A percentile compares a stretch with the other conserved stretches of the same genome.
Conservation (phyloP, 345 rosid species). For the Sonneratia alba region DNA sequence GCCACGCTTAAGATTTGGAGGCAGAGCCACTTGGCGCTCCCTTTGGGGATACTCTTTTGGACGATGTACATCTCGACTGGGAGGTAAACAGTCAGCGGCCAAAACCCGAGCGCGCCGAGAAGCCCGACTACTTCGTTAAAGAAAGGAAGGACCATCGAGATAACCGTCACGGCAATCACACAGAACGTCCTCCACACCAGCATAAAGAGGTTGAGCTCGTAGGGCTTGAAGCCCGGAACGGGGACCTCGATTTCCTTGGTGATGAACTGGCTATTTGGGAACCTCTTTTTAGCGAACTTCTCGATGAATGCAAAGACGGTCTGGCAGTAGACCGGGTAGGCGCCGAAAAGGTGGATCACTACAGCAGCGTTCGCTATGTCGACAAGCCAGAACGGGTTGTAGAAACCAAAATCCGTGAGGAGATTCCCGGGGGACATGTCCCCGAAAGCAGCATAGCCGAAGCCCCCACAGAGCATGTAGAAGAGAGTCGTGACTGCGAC, state of each 20-base stretch:
- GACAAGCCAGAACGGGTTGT: slow-evolving; percentile 77
- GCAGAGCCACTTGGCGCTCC: slow-evolving; percentile 70
- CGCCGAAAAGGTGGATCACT: slow-evolving; percentile 75
- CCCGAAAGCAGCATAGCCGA: slow-evolving; percentile 92
- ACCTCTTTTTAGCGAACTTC: slow-evolving; percentile 32
- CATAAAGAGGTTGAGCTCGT: slow-evolving; percentile 55
- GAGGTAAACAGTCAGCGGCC: slow-evolving; percentile 85
- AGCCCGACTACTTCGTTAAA: slow-evolving; percentile 73
- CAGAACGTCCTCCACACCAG: slow-evolving; percentile 72
- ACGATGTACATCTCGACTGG: slow-evolving; percentile 81
- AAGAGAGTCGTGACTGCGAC: slow-evolving; percentile 69
- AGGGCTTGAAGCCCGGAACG: slow-evolving; percentile 33
- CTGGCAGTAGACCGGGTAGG: slow-evolving; percentile 89
- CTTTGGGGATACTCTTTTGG: slow-evolving; percentile 52
- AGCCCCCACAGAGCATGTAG: slow-evolving; percentile 79
- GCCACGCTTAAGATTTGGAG: slow-evolving; percentile 57
- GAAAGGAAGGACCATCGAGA: slow-evolving; percentile 83
- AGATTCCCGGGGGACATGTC: slow-evolving; percentile 70
- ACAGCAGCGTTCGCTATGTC: slow-evolving; percentile 80
- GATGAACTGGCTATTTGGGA: slow-evolving; percentile 48
- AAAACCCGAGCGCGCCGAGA: slow-evolving; percentile 77
- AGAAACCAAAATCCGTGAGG: slow-evolving; percentile 65
- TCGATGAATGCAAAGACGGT: slow-evolving; percentile 80
- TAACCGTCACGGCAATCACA: slow-evolving; percentile 52
- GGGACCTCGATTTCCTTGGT: slow-evolving; percentile 44